These are phyloP conservation scores for Lolium multiflorum DNA, from an alignment of 176 grass and related monocot genomes.

Conservation along the genomic window DNA sequence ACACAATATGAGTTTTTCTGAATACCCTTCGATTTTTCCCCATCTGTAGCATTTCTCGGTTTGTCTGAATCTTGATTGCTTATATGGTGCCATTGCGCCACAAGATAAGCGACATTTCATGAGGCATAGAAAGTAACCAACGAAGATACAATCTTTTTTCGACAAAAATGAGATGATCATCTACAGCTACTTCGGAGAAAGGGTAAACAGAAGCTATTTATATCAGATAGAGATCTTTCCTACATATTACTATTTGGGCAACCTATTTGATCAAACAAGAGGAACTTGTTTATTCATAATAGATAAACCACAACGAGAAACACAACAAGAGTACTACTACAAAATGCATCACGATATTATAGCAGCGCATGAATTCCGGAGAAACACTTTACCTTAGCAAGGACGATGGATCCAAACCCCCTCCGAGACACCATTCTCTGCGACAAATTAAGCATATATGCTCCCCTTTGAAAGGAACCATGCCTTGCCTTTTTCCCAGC, in stretches of 20 bases:
- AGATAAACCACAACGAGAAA: not conserved
- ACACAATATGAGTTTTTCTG: not conserved
- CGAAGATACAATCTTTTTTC: not conserved
- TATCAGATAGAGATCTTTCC: not conserved
- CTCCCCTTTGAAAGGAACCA: not conserved
- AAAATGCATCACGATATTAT: slow-evolving; percentile 4
- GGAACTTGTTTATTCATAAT: not conserved
- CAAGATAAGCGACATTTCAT: not conserved
- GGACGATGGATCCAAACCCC: not conserved
- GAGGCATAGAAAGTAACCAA: not conserved
- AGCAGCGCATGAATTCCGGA: not conserved
- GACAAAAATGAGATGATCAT: not conserved
- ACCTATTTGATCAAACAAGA: not conserved
- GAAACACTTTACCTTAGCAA: slow-evolving; percentile 40
- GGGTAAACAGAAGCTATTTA: not conserved
- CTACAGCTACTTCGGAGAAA: not conserved
- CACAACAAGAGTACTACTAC: not conserved
- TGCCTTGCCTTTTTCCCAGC: not conserved
- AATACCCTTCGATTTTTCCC: not conserved
- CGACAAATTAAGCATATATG: not conserved
- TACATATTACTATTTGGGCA: not conserved
- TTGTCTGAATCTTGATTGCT: not conserved
- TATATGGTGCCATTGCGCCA: not conserved
- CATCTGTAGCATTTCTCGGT: not conserved
- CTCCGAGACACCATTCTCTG: not conserved